These are phyloP conservation scores for Gomphus bonarii DNA, from an alignment of 1,284 basidiomycete species.

Conservation along the genomic window DNA sequence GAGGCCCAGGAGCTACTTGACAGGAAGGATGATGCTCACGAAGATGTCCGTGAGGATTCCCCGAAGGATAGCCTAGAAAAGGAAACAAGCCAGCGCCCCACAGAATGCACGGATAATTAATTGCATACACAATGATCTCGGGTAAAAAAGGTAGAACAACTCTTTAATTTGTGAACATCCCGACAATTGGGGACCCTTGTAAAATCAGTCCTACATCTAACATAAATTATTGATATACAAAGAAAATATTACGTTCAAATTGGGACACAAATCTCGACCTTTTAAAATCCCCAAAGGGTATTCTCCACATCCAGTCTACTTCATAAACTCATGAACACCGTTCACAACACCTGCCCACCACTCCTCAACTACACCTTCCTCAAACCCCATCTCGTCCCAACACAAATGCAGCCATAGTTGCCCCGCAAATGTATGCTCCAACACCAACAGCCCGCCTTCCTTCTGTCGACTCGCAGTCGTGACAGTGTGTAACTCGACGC, in stretches of 20 bases:
- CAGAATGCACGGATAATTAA: too few relatives aligned
- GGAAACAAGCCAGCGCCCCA: too few relatives aligned
- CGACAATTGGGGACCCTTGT: too few relatives aligned
- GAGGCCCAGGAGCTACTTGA: background rate
- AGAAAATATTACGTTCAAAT: too few relatives aligned
- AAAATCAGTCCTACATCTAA: too few relatives aligned
- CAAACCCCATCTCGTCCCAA: constrained; percentile 27
- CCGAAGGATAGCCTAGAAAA: too few relatives aligned
- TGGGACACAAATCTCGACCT: background rate
- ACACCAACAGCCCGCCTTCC: constrained; percentile 25
- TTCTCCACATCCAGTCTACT: background rate
- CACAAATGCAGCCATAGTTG: constrained; percentile 26
- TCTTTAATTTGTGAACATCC: too few relatives aligned
- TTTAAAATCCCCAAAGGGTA: too few relatives aligned
- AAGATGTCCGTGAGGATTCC: background rate
- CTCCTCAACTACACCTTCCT: constrained; percentile 19
- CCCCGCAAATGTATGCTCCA: constrained; percentile 25
- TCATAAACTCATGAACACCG: constrained; percentile 16
- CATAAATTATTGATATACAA: too few relatives aligned
- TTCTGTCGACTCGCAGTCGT: constrained; percentile 28
- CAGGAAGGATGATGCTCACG: background rate
- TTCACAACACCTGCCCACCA: constrained; percentile 19
- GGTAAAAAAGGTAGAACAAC: too few relatives aligned
- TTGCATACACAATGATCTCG: too few relatives aligned
- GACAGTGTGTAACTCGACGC: constrained; percentile 21